phyloP scores from a whole-genome alignment of 176 grass and related monocot species.

The Guadua angustifolia region DNA sequence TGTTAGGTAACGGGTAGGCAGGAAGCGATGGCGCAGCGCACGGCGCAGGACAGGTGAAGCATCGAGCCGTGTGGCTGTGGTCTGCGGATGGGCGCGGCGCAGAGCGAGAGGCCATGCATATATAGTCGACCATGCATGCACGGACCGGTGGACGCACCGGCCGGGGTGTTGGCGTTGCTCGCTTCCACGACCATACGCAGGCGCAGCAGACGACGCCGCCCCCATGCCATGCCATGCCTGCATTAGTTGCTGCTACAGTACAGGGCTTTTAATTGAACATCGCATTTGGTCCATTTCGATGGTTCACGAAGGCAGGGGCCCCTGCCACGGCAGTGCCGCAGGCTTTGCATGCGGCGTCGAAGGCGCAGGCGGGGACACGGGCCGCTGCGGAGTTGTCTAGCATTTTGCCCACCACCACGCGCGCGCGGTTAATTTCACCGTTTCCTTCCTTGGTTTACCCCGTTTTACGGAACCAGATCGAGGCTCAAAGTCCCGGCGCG shows the following conservation, averaged over 20 bases:
- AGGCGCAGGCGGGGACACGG: background rate
- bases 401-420: background rate
- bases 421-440: background rate
- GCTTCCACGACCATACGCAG: constrained; percentile 8
- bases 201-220: background rate
- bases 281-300: constrained; percentile 28
- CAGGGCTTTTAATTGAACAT: constrained; percentile 11
- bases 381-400: background rate
- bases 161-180: background rate
- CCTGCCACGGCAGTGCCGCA: constrained; percentile 23
- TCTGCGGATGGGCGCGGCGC: background rate
- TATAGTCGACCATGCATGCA: background rate
- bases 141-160: background rate
- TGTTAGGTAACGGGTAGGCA: constrained; percentile 16
- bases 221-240: constrained; percentile 8
- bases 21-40: background rate
- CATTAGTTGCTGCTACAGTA: background rate
- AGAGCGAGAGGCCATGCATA: background rate
- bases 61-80: background rate
- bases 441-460: background rate
- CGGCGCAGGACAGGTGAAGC: background rate
- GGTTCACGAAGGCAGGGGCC: constrained; percentile 24
- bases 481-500: background rate
- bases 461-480: background rate
- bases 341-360: constrained; percentile 37